phyloP scores from a whole-genome alignment of 345 rosid species.

The Euphorbia lathyris region DNA sequence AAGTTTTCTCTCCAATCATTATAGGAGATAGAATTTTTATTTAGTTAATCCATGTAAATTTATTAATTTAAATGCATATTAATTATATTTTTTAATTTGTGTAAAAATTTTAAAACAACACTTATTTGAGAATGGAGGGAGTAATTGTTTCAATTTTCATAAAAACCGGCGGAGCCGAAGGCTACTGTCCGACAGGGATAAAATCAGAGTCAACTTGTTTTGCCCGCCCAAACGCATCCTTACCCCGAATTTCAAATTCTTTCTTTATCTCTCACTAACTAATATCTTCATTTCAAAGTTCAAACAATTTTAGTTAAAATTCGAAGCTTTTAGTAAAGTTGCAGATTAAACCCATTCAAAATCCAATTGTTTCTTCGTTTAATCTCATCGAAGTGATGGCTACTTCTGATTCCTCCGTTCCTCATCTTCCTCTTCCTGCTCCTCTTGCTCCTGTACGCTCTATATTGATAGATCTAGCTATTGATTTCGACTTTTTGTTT shows the following conservation, averaged over 20 bases:
- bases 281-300: slow-evolving; percentile 1
- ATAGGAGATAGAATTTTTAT: too few species aligned
- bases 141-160: too few species aligned
- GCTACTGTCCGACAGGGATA: not conserved
- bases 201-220: not conserved
- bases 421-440: slow-evolving; percentile 41
- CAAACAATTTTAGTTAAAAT: not conserved
- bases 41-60: too few species aligned
- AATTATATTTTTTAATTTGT: too few species aligned
- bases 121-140: too few species aligned
- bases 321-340: not conserved
- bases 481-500: not conserved
- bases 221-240: slow-evolving; percentile 17
- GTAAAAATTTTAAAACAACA: too few species aligned
- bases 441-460: slow-evolving; percentile 41
- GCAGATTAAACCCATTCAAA: not conserved
- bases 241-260: slow-evolving; percentile 3
- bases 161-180: not conserved
- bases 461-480: not conserved
- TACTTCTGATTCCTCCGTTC: slow-evolving; percentile 43
- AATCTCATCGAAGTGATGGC: slow-evolving; percentile 60
- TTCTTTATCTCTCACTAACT: not conserved
- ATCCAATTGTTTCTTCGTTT: not conserved
- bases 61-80: too few species aligned
- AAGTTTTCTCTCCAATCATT: too few species aligned